Evolutionary conservation across 768 basidiomycete genomes (phyloP).

Genomic region (Ramaria rubella): DNA sequence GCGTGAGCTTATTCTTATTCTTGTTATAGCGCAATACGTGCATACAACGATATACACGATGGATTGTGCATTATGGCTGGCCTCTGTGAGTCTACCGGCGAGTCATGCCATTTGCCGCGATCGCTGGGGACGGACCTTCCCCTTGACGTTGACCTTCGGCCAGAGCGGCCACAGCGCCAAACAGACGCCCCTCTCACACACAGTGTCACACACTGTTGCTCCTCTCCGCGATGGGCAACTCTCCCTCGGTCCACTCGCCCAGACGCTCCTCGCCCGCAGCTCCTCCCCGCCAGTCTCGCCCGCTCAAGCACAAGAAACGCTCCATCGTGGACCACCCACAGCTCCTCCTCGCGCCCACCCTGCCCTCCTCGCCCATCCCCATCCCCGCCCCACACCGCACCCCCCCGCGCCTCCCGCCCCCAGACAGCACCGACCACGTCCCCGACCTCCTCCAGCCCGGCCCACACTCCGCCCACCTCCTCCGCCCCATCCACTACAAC

Average conservation of each 20-base stretch:
- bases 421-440: not conserved
- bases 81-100: no score
- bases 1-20: no score
- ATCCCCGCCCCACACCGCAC: not conserved
- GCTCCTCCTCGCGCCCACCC: not conserved
- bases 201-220: no score
- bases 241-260: not conserved
- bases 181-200: not conserved
- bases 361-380: not conserved
- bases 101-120: no score
- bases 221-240: conserved; percentile 4
- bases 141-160: no score
- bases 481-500: conserved; percentile 29
- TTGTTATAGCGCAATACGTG: no score
- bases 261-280: not conserved
- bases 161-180: not conserved
- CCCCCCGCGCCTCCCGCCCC: not conserved
- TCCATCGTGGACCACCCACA: conserved; percentile 10
- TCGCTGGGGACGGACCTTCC: no score
- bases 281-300: not conserved
- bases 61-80: no score
- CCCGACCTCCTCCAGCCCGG: conserved; percentile 1
- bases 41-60: no score
- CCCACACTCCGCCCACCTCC: not conserved
- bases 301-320: conserved; percentile 6